Base-by-base conservation (phyloP, 257 asterid species). In the Leonotis leonurus region DNA sequence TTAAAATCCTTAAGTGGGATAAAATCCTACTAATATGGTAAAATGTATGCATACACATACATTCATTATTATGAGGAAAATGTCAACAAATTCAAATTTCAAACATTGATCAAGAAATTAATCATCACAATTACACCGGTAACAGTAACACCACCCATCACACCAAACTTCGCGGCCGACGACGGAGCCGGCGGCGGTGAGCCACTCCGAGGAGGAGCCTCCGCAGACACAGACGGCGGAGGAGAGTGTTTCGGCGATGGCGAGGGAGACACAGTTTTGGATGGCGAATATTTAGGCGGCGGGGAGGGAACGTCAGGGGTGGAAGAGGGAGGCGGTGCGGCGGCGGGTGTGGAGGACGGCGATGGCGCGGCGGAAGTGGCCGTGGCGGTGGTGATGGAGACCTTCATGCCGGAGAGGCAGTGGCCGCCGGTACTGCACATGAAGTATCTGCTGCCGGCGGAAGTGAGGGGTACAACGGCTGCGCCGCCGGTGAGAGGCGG, bases 321-420 rank as follows among this genome's bases (percentile, higher is more conserved):
- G 55, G 66, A 14, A 24, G 32, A 45, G 7, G 79, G 69, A 0
- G 71, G 77, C 3, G 70, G 51, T 2, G 60, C 36, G 46, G 75
- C 37, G 1, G 63, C 11, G 2, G 66, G 18, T 57, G 74, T 40
- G 6, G 74, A 9, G 2, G 74, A 55, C 3, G 65, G 36, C 14
- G 86, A 77, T 29, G 90, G 22, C 3, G 89, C 16, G 58, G 81
- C 70, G 8, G 80, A 63, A 5, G 68, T 72, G 75, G 89, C 16
- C 55, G 81, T 68, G 8, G 80, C 65, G 6, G 68, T 72, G 75
- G 68, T 62, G 70, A 89, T 71, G 36, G 71, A 63, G 44, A 89
- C 16, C 54, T 89, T 89, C 97, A 86, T 89, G 71, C 97, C 95
- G 26, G 24, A 21, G 60, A 67, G 49, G 81, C 97, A 89, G 73